Conservation (phyloP, 208 protist genomes). For the Leishmania mexicana region DNA sequence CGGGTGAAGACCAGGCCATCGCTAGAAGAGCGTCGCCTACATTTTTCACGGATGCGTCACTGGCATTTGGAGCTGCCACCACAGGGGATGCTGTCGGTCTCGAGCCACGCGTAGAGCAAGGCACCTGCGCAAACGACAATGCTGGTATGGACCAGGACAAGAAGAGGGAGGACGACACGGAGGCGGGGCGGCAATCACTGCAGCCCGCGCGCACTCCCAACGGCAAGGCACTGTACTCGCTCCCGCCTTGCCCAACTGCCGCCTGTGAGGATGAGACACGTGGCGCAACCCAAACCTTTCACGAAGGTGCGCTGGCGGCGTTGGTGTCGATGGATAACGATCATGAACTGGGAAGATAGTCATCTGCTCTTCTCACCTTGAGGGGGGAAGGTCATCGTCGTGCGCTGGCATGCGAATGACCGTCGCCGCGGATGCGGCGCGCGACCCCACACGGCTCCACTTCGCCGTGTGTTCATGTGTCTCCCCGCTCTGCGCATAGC, state of each 20-base stretch:
- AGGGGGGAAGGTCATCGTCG: not conserved
- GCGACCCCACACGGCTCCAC: not conserved
- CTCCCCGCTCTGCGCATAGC: not conserved
- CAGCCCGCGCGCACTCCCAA: not conserved
- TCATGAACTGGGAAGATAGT: not conserved
- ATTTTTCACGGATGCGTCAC: not conserved
- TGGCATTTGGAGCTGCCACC: not conserved
- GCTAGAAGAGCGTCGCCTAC: not conserved
- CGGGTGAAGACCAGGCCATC: not conserved
- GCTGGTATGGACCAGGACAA: too few species aligned
- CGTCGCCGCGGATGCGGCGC: not conserved
- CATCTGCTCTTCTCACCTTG: not conserved
- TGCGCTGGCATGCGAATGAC: not conserved
- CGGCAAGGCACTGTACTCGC: not conserved
- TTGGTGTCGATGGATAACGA: not conserved
- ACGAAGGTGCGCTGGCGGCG: not conserved
- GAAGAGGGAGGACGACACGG: not conserved
- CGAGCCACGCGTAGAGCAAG: not conserved
- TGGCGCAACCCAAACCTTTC: not conserved
- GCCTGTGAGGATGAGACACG: not conserved
- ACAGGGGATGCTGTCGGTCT: not conserved
- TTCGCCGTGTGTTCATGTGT: not conserved
- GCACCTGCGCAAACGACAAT: not conserved
- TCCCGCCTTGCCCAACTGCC: not conserved
- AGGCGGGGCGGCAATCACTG: not conserved